Evolutionary conservation across 148 eudicot genomes (phyloP).

Genomic region (Rhododendron griersonianum): DNA sequence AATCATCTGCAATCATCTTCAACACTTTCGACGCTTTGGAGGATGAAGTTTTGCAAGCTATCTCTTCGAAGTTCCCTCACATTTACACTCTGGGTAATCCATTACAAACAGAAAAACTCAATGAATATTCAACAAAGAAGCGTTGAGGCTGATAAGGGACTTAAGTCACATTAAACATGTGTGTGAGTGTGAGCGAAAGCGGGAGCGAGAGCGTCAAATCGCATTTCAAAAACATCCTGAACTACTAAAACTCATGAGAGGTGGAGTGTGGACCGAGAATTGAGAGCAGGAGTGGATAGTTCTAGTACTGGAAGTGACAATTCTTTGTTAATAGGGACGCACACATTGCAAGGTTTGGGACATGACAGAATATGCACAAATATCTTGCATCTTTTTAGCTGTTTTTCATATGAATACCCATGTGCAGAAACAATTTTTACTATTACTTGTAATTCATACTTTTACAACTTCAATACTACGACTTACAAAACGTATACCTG

Average conservation of each 20-base stretch:
- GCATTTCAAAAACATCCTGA: not conserved
- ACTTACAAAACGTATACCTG: not conserved
- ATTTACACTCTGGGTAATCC: not conserved
- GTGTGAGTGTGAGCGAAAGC: not conserved
- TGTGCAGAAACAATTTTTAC: not conserved
- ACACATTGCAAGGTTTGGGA: not conserved
- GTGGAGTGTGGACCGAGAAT: not conserved
- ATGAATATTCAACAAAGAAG: not conserved
- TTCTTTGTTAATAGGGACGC: not conserved
- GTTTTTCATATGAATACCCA: not conserved
- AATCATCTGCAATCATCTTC: constrained; percentile 4
- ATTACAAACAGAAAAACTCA: not conserved
- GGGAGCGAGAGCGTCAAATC: not conserved
- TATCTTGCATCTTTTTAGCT: not conserved
- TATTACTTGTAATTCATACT: not conserved
- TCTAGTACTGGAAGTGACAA: not conserved
- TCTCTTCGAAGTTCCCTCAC: not conserved
- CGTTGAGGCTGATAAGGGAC: not conserved
- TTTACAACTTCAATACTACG: not conserved
- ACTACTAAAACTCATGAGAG: not conserved
- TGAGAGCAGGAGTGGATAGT: not conserved
- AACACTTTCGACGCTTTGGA: not conserved
- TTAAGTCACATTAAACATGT: not conserved
- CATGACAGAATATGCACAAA: not conserved
- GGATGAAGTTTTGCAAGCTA: not conserved